These are phyloP conservation scores for Lentinula novae-zelandiae DNA, from an alignment of 1,284 basidiomycete genomes.

Conservation along the genomic window DNA sequence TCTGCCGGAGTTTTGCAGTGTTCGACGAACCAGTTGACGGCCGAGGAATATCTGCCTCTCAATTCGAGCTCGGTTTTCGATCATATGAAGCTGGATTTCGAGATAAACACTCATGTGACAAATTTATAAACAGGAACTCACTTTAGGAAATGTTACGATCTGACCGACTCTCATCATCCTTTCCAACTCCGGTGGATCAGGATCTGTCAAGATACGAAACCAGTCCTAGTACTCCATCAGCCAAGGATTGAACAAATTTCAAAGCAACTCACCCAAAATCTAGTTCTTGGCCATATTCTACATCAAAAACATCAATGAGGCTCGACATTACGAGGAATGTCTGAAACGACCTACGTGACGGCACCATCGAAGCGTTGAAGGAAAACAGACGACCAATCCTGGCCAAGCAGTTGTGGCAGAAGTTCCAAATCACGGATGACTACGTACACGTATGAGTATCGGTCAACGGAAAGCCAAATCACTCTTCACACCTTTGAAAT, in stretches of 20 bases:
- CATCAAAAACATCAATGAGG: slow-evolving; percentile 1
- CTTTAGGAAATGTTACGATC: slow-evolving; percentile 94
- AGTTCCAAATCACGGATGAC: slow-evolving; percentile 92
- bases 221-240: slow-evolving; percentile 56
- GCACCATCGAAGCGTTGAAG: slow-evolving; percentile 84
- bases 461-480: slow-evolving; percentile 15
- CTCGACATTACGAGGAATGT: neutral
- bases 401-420: slow-evolving; percentile 83
- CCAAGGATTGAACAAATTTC: slow-evolving; percentile 2
- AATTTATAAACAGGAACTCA: slow-evolving; percentile 27
- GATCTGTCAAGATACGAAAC: slow-evolving; percentile 82
- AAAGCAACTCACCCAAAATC: slow-evolving; percentile 52
- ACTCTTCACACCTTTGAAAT: slow-evolving; percentile 64
- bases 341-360: slow-evolving; percentile 59
- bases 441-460: neutral
- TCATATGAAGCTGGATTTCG: slow-evolving; percentile 77
- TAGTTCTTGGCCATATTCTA: slow-evolving; percentile 86
- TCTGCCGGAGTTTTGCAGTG: slow-evolving; percentile 25
- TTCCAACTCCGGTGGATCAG: slow-evolving; percentile 72
- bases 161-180: slow-evolving; percentile 86
- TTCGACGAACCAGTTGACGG: slow-evolving; percentile 66
- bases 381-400: slow-evolving; percentile 95
- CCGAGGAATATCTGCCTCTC: slow-evolving; percentile 84
- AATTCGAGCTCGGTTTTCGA: slow-evolving; percentile 77
- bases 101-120: neutral